Evolutionary conservation across 108 stramenopile species (phyloP).

Genomic region (Craspedostauros australis): DNA sequence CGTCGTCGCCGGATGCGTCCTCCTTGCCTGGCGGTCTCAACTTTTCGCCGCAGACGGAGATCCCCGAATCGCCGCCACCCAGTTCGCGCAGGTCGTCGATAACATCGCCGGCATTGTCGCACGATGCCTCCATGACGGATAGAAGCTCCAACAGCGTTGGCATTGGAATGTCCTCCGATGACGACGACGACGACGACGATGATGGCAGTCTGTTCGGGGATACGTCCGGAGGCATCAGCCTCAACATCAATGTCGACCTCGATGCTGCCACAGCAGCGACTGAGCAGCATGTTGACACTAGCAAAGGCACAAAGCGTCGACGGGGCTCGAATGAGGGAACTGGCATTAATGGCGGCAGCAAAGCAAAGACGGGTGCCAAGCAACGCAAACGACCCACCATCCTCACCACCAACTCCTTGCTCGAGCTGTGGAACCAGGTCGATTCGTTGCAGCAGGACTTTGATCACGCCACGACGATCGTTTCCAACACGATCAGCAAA

Average conservation of each 20-base stretch:
- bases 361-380: slow-evolving; percentile 1
- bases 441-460: slow-evolving; percentile 19
- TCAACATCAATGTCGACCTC: slow-evolving; percentile 45
- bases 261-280: slow-evolving; percentile 16
- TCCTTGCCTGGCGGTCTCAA: too few relatives aligned
- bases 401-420: slow-evolving; percentile 30
- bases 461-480: slow-evolving; percentile 17
- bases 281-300: slow-evolving; percentile 3
- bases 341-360: background rate
- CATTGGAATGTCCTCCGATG: slow-evolving; percentile 20
- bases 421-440: slow-evolving; percentile 41
- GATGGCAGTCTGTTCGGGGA: slow-evolving; percentile 47
- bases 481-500: slow-evolving; percentile 15
- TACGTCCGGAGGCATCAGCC: slow-evolving; percentile 19
- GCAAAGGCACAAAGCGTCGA: slow-evolving; percentile 38
- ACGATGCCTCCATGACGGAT: background rate
- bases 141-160: slow-evolving; percentile 11
- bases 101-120: background rate
- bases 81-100: background rate
- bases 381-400: slow-evolving; percentile 6
- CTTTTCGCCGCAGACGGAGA: too few relatives aligned
- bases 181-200: slow-evolving; percentile 43
- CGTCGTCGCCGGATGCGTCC: background rate
- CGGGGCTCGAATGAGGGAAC: slow-evolving; percentile 5
- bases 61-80: background rate